Evolutionary conservation across 371 early-diverging fungal species (phyloP), one percentile per base, ranked within the genome.

Genomic region (Gilbertella persicaria): DNA sequence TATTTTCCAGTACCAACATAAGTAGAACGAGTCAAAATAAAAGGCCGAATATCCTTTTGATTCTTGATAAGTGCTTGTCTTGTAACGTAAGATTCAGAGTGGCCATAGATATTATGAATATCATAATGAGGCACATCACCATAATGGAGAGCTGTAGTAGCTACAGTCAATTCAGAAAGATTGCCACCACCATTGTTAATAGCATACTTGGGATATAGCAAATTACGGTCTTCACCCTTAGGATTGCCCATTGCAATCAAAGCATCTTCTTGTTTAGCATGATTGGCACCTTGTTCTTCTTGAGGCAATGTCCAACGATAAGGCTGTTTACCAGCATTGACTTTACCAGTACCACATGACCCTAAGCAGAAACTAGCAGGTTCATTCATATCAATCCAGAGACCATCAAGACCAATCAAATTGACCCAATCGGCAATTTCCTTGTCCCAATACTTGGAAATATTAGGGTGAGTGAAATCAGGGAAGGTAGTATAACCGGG

Each of bases 321-420:
- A 29, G 53, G 60, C 17, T 54, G 55, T 1, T 44, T 44, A 26
- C 60, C 60, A 26, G 55, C 60, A 48, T 65, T 52, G 4, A 55
- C 9, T 38, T 60, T 65, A 8, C 65, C 65, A 25, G 53, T 12
- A 38, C 66, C 66, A 16, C 66, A 65, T 28, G 66, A 61, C 0
- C 66, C 66, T 8, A 65, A 33, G 49, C 66, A 65, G 64, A 84
- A 84, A 35, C 71, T 64, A 7, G 85, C 61, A 5, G 79, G 80
- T 53, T 86, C 87, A 52, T 86, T 87, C 86, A 85, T 84, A 61
- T 85, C 87, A 45, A 85, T 84, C 89, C 88, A 87, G 3, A 85
- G 48, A 53, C 88, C 88, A 57, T 84, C 76, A 35, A 83, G 25
- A 4, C 58, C 58, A 20, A 80, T 67, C 21, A 60, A 25, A 4